Percentiles rank a stretch among this genome's conserved stretches.
Evolutionary conservation across 768 basidiomycete genomes (phyloP).

Genomic region (Mycena rebaudengoi): DNA sequence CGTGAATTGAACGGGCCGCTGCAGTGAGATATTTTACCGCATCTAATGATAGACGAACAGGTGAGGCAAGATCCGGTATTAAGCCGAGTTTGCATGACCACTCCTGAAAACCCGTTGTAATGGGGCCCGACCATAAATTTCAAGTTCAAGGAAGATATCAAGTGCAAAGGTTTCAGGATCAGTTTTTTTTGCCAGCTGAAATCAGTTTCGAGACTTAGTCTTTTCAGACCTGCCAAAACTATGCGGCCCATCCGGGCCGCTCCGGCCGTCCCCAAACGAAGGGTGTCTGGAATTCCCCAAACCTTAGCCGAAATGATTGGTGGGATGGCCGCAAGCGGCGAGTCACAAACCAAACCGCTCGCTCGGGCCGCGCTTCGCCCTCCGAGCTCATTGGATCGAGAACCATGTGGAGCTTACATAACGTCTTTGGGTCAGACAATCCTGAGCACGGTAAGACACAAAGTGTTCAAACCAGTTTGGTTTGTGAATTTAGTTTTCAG

Average conservation of each 20-base stretch:
- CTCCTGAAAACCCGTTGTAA: background rate
- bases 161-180: conserved; percentile 2
- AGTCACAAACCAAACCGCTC: too few species aligned
- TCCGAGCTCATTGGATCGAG: too few species aligned
- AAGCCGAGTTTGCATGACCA: conserved; percentile 2
- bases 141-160: background rate
- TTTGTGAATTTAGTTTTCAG: background rate
- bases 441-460: too few species aligned
- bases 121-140: background rate
- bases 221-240: background rate
- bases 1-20: conserved; percentile 10
- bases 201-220: background rate
- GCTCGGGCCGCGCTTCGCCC: too few species aligned
- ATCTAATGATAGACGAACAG: background rate
- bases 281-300: background rate
- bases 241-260: background rate
- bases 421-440: too few species aligned
- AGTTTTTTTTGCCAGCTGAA: conserved; percentile 3
- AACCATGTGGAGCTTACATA: too few species aligned
- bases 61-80: background rate
- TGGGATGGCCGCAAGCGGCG: too few species aligned
- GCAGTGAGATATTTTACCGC: background rate
- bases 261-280: background rate
- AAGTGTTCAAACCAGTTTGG: too few species aligned
- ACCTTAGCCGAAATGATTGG: background rate